phyloP scores from a whole-genome alignment of 2,329 filamentous ascomycete species.

The Colletotrichum sp. region DNA sequence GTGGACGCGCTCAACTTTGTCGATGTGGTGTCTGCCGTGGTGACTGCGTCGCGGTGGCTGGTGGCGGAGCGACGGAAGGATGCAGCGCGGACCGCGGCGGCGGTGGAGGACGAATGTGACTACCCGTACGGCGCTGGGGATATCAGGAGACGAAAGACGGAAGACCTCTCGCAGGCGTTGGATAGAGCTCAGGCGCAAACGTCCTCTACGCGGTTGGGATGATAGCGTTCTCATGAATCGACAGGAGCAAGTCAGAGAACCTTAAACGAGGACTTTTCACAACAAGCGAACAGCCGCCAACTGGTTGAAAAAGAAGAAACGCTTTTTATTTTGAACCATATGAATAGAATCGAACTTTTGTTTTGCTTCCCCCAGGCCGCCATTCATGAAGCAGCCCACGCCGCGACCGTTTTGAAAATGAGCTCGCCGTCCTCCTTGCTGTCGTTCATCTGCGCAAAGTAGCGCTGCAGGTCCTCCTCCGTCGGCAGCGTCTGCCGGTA shows the following conservation, averaged over 20 bases:
- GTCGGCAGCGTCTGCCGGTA: slow-evolving; percentile 6
- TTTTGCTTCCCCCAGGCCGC: rapidly evolving
- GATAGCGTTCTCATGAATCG: background rate
- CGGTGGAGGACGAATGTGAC: background rate
- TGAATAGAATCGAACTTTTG: background rate
- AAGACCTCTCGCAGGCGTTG: background rate
- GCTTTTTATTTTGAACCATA: background rate
- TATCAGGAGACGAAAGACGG: background rate
- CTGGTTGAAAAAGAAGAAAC: background rate
- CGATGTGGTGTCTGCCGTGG: background rate
- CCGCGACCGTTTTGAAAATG: background rate
- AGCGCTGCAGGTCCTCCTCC: slow-evolving; percentile 2
- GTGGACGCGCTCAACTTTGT: background rate
- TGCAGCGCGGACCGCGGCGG: background rate
- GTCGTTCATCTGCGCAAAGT: slow-evolving; percentile 6
- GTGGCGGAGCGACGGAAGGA: background rate
- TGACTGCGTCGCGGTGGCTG: background rate
- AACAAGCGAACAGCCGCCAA: background rate
- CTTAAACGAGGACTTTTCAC: background rate
- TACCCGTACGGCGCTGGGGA: background rate
- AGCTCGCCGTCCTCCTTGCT: background rate
- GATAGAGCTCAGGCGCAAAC: background rate
- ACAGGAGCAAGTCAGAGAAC: background rate
- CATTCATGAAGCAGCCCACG: background rate
- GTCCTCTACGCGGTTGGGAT: background rate